phyloP scores from a whole-genome alignment of 768 basidiomycete species.

The Suillus subaureus region DNA sequence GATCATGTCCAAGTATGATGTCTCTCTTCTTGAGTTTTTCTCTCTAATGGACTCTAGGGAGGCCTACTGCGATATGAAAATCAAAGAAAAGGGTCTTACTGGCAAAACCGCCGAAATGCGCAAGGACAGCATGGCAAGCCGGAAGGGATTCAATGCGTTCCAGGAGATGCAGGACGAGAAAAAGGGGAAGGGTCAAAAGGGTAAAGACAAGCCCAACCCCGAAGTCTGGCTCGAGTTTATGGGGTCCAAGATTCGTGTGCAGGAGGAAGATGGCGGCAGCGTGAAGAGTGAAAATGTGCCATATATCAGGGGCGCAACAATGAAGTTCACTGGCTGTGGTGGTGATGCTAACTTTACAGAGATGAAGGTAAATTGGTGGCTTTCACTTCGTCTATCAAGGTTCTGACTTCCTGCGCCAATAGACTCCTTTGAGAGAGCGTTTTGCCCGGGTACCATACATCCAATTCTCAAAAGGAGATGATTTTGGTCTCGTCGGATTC shows the following conservation, averaged over 20 bases:
- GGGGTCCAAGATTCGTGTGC: constrained; percentile 66
- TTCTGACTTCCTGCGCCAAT: constrained; percentile 3
- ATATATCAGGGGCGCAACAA: constrained; percentile 45
- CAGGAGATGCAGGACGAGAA: constrained; percentile 53
- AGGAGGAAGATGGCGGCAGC: constrained; percentile 52
- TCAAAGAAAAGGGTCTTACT: constrained; percentile 88
- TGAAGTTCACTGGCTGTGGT: constrained; percentile 54
- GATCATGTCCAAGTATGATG: constrained; percentile 83
- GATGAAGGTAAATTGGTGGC: constrained; percentile 44
- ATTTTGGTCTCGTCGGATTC: constrained; percentile 51
- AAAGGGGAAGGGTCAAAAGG: constrained; percentile 34
- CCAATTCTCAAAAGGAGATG: constrained; percentile 47
- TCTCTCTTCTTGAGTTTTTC: not conserved
- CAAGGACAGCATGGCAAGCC: constrained; percentile 53
- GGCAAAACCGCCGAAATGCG: constrained; percentile 68
- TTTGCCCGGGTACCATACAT: constrained; percentile 51
- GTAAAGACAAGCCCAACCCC: constrained; percentile 45
- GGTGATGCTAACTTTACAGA: constrained; percentile 63
- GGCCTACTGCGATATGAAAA: constrained; percentile 94
- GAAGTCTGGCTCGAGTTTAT: constrained; percentile 77
- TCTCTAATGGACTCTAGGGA: constrained; percentile 47
- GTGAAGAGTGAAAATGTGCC: constrained; percentile 47
- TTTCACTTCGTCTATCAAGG: not conserved
- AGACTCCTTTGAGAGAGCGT: constrained; percentile 51
- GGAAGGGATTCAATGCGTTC: constrained; percentile 80